phyloP scores from a whole-genome alignment of 2,329 filamentous ascomycete species.

The Neofusicoccum cordaticola region DNA sequence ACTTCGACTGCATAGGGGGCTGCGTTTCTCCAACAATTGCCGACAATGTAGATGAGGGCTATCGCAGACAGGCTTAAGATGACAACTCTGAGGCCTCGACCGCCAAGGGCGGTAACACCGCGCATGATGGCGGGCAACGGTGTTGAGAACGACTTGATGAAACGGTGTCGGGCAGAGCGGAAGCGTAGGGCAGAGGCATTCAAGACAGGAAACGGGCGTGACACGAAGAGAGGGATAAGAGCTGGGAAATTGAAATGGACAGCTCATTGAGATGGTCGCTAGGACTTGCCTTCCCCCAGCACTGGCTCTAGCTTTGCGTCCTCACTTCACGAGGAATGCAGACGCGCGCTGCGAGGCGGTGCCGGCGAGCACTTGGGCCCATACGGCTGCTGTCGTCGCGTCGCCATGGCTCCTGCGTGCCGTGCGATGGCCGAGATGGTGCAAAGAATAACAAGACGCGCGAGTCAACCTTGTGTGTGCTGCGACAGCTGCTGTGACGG shows the following conservation, averaged over 20 bases:
- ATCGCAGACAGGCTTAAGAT: background rate
- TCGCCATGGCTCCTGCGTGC: background rate
- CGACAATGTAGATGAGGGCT: background rate
- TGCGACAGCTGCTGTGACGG: background rate
- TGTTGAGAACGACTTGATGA: background rate
- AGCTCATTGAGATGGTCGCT: background rate
- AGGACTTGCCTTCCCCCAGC: slow-evolving; percentile 5
- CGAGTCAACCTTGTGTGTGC: background rate
- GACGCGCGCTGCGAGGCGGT: background rate
- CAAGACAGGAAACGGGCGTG: background rate
- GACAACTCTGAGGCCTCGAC: background rate
- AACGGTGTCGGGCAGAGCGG: background rate
- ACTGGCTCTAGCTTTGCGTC: background rate
- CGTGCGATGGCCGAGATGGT: background rate
- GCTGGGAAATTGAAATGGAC: background rate
- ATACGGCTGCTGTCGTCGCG: background rate
- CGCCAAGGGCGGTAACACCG: background rate
- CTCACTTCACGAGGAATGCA: background rate
- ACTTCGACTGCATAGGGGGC: background rate
- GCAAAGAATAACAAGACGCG: background rate
- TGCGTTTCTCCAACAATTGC: background rate
- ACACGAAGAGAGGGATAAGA: slow-evolving; percentile 5
- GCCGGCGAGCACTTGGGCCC: background rate
- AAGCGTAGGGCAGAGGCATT: background rate
- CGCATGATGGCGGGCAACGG: background rate